Evolutionary conservation across 805 yeast genomes (phyloP), one percentile per base, ranked within the genome.

Genomic region (Teunomyces aglyptinius): DNA sequence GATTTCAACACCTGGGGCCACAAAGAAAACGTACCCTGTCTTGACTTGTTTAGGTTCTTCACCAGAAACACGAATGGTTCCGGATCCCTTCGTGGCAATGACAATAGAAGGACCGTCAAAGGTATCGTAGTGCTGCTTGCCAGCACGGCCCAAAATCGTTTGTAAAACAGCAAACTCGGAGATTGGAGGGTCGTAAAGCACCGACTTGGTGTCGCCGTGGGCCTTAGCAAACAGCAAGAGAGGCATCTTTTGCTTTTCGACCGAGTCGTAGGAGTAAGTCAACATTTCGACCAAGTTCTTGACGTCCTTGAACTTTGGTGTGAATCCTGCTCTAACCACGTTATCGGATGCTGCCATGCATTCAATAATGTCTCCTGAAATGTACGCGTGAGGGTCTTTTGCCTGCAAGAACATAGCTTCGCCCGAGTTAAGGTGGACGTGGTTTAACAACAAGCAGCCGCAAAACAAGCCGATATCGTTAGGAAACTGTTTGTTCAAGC

Each of bases 261-360:
- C 97, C 19, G 95, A 83, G 45, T 87, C 95, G 59, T 86, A 86
- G 22, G 87, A 77, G 65, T 92, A 94, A 3, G 97, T 91, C 65
- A 94, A 81, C 94, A 89, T 89, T 45, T 79, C 81, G 38, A 94
- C 97, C 62, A 94, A 80, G 59, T 86, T 89, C 49, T 83, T 70
- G 50, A 94, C 98, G 67, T 94, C 99, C 71, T 92, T 94, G 75
- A 92, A 94, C 68, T 94, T 94, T 51, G 99, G 99, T n/a, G 99
- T 94, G 76, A 94, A 94, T 11, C 99, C 99, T 3, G 97, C 96
- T 67, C 99, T 82, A 42, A 94, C 97, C 48, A 94, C 99, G 60
- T 94, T 94, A 67, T 94, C 99, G 34, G 95, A 85, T 6, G 99
- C 97, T 36, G 99, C 99, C 99, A 94, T 94, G 75, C 99, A 94